phyloP scores from a whole-genome alignment of 352 stramenopile genomes.

The Phytophthora sp. region DNA sequence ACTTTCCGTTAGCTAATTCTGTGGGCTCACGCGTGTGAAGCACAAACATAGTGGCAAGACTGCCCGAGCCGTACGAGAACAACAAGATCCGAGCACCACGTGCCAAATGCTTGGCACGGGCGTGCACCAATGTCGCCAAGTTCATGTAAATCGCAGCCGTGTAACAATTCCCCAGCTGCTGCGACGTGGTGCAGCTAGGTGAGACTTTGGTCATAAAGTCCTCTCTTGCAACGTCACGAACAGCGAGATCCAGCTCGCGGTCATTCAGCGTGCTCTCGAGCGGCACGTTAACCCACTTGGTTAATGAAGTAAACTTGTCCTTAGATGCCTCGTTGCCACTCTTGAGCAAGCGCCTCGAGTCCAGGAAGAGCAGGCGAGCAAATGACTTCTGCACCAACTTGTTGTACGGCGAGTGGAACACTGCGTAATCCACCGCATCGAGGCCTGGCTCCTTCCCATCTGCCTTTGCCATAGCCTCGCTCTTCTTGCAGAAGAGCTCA shows the following conservation, averaged over 20 bases:
- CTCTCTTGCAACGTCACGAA: conserved; percentile 80
- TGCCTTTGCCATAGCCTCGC: conserved; percentile 30
- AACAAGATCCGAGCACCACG: conserved; percentile 86
- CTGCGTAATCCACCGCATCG: conserved; percentile 88
- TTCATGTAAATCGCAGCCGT: conserved; percentile 97
- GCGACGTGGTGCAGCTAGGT: conserved; percentile 87
- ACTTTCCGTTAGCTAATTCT: conserved; percentile 45
- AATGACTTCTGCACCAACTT: conserved; percentile 98
- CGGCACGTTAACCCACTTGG: conserved; percentile 76
- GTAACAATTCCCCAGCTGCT: conserved; percentile 97
- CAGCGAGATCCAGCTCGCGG: conserved; percentile 86
- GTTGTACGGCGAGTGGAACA: conserved; percentile 99
- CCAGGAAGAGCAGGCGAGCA: conserved; percentile 83
- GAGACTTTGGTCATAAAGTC: conserved; percentile 83
- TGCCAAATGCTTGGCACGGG: conserved; percentile 50
- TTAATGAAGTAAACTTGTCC: conserved; percentile 47
- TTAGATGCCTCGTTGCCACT: conserved; percentile 21
- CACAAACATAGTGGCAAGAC: conserved; percentile 95
- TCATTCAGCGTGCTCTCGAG: conserved; percentile 94
- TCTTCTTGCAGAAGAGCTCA: conserved; percentile 89
- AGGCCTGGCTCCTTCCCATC: conserved; percentile 38
- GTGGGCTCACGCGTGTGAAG: conserved; percentile 27
- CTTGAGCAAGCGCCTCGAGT: conserved; percentile 46
- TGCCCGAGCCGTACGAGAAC: conserved; percentile 98
- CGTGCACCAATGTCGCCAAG: conserved; percentile 91